Base-by-base conservation (phyloP, 2,329 filamentous ascomycete species). In the Orbilia oligospora region DNA sequence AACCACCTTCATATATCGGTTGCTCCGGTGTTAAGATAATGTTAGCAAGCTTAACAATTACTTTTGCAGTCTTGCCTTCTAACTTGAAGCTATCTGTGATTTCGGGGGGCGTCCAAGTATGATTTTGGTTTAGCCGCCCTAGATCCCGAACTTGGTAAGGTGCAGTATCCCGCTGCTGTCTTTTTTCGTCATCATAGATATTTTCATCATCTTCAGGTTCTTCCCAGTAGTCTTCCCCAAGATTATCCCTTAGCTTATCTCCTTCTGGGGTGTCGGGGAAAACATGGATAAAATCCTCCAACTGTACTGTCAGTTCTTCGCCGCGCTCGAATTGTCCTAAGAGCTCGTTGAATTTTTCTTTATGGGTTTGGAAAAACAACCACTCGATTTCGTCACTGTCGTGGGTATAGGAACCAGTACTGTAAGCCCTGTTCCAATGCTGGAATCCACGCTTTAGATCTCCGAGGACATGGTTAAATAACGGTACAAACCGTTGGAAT, bases 31-130 rank as follows among this genome's bases (percentile, higher is more conserved):
- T 89, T 0, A 91, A 85, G 49, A 90, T 86, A 61, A 91, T 88
- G 48, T 86, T 87, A 0, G 89, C 86, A 80, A 92, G 85, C 81
- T 91, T 91, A 44, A 91, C 87, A 61, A 92, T 89, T 30, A 92
- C 83, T 80, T 92, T 90, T 2, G 91, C 81, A 1, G 87, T 87
- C 5, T 83, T 82, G 0, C 85, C 81, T 8, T 76, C 33, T n/a
- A 75, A 55, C 22, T 69, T 75, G 14, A 48, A 16, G 0, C 36
- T 12, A 3, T 53, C 44, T 3, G 30, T 20, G 33, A 75, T 36
- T 1, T 44, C 18, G 1, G 71, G 71, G n/a, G 51, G 41, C 0
- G 4, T 41, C 71, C 71, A 75, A 30, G 46, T 24, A 2, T 9
- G n/a, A n/a, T 18, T 16, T 14, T 2, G 9, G 0, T 27, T 3